Conservation (phyloP, 2,329 filamentous ascomycete genomes). For the Bertia moriformis region DNA sequence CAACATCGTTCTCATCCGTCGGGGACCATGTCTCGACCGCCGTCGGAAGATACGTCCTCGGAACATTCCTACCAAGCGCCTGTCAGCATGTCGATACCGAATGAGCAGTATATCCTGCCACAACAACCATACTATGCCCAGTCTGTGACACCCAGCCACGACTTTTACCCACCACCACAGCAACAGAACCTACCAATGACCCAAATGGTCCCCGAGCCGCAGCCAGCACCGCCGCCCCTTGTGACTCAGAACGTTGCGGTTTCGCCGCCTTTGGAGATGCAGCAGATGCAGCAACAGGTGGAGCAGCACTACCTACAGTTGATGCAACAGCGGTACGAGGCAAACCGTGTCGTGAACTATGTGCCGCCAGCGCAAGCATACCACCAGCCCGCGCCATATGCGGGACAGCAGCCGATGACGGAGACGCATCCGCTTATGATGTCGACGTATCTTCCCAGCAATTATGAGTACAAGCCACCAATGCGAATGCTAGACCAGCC, state of each 20-base stretch:
- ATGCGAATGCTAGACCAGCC: conserved; percentile 17
- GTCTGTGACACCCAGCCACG: conserved; percentile 15
- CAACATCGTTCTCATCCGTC: conserved; percentile 20
- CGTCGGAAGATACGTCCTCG: conserved; percentile 18
- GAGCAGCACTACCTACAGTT: conserved; percentile 15
- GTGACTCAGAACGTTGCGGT: neutral
- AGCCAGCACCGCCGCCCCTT: conserved; percentile 9
- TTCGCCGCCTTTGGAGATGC: neutral
- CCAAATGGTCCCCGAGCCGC: conserved; percentile 13
- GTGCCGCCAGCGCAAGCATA: conserved; percentile 14
- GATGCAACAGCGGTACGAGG: conserved; percentile 16
- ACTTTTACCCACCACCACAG: conserved; percentile 21
- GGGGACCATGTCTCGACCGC: conserved; percentile 14
- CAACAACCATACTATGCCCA: conserved; percentile 18
- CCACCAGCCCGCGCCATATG: conserved; percentile 7
- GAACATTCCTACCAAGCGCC: conserved; percentile 14
- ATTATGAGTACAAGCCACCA: conserved; percentile 16
- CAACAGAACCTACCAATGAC: conserved; percentile 15
- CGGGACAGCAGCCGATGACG: neutral
- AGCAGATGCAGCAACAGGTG: conserved; percentile 2
- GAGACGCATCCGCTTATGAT: neutral
- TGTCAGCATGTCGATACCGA: conserved; percentile 12
- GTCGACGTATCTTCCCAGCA: conserved; percentile 14
- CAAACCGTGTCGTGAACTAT: conserved; percentile 12
- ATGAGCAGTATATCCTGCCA: conserved; percentile 17